These are phyloP conservation scores for Harrya chromipes DNA, from an alignment of 768 basidiomycete genomes.

Conservation along the genomic window DNA sequence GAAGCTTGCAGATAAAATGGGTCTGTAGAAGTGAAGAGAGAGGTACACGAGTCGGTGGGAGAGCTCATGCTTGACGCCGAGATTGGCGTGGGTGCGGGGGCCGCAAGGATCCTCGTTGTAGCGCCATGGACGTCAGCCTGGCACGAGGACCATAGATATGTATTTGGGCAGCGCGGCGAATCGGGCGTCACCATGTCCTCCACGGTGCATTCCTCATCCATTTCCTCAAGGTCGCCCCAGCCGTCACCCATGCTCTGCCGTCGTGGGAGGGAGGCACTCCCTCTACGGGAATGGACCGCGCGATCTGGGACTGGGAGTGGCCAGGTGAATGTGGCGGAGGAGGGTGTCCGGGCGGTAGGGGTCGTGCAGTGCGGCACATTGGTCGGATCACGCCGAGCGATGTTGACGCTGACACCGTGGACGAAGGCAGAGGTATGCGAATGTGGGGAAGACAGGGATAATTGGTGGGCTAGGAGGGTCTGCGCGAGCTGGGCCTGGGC, in stretches of 20 bases:
- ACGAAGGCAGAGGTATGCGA: conserved; percentile 17
- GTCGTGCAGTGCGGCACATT: conserved; percentile 40
- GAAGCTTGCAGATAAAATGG: conserved; percentile 47
- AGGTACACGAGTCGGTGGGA: conserved; percentile 25
- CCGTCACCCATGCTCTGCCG: conserved; percentile 25
- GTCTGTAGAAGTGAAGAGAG: conserved; percentile 44
- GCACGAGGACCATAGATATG: conserved; percentile 25
- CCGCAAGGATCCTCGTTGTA: conserved; percentile 21
- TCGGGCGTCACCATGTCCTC: conserved; percentile 42
- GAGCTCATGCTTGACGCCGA: conserved; percentile 12
- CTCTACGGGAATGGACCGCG: conserved; percentile 23
- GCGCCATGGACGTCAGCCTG: conserved; percentile 13
- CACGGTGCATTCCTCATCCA: conserved; percentile 45
- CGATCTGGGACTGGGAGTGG: conserved; percentile 23
- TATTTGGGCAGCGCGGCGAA: conserved; percentile 26
- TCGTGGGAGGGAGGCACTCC: conserved; percentile 27
- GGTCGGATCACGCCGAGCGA: conserved; percentile 30
- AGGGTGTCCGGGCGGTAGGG: conserved; percentile 37
- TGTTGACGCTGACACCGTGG: conserved; percentile 19
- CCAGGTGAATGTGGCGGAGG: conserved; percentile 30
- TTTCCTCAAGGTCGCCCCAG: conserved; percentile 35
- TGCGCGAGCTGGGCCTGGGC: conserved; percentile 46
- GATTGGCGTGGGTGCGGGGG: conserved; percentile 17
- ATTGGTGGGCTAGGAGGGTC: conserved; percentile 36
- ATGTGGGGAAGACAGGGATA: conserved; percentile 20